A percentile compares a stretch with the other conserved stretches of the same genome.
Conservation (phyloP, 2,329 filamentous ascomycete genomes). For the Phyllosticta ampelicida region DNA sequence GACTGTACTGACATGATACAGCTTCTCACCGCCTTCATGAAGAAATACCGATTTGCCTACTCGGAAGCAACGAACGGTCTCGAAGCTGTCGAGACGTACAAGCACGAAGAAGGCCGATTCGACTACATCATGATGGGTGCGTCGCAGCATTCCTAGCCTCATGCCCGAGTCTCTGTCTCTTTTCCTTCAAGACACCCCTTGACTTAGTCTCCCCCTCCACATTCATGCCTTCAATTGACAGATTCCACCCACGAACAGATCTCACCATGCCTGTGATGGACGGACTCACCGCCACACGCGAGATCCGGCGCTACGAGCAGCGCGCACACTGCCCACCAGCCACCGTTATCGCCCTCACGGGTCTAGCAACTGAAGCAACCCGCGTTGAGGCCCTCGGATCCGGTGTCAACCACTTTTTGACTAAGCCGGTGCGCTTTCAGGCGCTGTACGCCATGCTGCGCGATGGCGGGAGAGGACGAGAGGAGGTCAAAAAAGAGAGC, state of each 20-base stretch:
- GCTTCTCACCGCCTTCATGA: conserved; percentile 24
- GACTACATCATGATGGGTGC: conserved; percentile 24
- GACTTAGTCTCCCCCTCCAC: too few relatives aligned
- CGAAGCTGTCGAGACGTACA: conserved; percentile 21
- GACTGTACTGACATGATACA: conserved; percentile 6
- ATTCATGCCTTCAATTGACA: background rate
- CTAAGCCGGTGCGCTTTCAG: conserved; percentile 23
- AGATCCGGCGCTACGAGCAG: conserved; percentile 23
- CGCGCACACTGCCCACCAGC: conserved; percentile 13
- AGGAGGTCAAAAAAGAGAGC: background rate
- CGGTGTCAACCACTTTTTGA: conserved; percentile 23
- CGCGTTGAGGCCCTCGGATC: conserved; percentile 20
- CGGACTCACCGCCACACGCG: conserved; percentile 24
- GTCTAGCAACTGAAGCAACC: conserved; percentile 17
- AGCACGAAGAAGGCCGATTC: conserved; percentile 13
- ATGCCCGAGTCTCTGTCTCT: background rate
- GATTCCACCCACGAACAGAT: conserved; percentile 13
- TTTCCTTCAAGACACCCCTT: too few relatives aligned
- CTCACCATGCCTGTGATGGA: conserved; percentile 30
- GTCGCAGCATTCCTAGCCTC: background rate
- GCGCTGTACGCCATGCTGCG: conserved; percentile 14
- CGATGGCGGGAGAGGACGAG: background rate
- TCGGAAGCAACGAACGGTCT: conserved; percentile 24
- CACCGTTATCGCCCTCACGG: conserved; percentile 22
- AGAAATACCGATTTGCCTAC: conserved; percentile 17